phyloP scores from a whole-genome alignment of 441 rosid genomes.

The Dalechampia spathulata region DNA sequence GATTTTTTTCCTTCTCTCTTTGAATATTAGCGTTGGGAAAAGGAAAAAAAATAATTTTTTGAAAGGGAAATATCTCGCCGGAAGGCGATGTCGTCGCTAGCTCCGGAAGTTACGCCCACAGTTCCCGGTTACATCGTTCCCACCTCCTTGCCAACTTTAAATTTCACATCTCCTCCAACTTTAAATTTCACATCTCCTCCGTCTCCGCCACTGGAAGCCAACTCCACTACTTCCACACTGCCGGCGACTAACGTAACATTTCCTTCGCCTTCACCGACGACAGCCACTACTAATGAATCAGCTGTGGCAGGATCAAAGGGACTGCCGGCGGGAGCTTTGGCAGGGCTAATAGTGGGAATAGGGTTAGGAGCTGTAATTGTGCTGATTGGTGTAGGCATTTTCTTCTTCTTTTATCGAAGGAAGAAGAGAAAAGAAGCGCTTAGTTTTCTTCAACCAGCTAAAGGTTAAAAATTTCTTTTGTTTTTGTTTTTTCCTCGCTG shows the following conservation, averaged over 20 bases:
- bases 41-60: no score
- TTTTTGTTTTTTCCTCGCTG: no score
- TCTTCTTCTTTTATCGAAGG: slow-evolving; percentile 27
- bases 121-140: no score
- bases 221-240: slow-evolving; percentile 17
- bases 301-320: slow-evolving; percentile 9
- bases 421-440: slow-evolving; percentile 31
- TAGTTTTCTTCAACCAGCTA: no score
- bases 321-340: slow-evolving; percentile 19
- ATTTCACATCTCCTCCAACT: slow-evolving; percentile 23
- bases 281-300: slow-evolving; percentile 13
- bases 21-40: no score
- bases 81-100: slow-evolving; percentile 10
- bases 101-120: slow-evolving; percentile 1
- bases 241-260: slow-evolving; percentile 16
- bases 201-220: slow-evolving; percentile 5
- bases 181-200: slow-evolving; percentile 11
- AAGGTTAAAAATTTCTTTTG: no score
- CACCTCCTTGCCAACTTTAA: no score
- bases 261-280: slow-evolving; percentile 21
- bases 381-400: slow-evolving; percentile 40
- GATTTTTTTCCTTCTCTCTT: no score
- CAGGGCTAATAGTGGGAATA: slow-evolving; percentile 35
- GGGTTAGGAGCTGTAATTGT: slow-evolving; percentile 46
- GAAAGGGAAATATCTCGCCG: background rate